phyloP scores from a whole-genome alignment of 345 rosid species.

The Brassica rapa region DNA sequence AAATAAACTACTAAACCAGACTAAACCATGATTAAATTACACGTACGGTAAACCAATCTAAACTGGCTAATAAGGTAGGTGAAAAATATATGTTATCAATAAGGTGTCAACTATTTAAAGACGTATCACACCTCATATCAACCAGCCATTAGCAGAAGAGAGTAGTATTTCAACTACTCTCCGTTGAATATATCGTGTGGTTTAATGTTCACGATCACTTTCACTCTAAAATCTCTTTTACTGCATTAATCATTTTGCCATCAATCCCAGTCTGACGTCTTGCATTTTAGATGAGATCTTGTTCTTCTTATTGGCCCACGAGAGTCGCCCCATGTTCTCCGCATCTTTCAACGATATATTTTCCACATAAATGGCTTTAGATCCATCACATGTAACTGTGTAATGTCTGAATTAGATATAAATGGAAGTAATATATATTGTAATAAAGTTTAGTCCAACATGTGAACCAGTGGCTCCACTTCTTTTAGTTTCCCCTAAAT shows the following conservation, averaged over 20 bases:
- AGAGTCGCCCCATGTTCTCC: neutral
- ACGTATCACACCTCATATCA: neutral
- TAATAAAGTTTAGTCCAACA: neutral
- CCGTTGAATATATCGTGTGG: neutral
- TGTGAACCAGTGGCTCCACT: neutral
- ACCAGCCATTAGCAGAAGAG: neutral
- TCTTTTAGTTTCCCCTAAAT: neutral
- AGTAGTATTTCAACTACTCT: neutral
- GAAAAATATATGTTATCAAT: neutral
- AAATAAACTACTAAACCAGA: too few species aligned
- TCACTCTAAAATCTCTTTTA: neutral
- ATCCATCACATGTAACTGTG: neutral
- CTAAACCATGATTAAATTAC: too few species aligned
- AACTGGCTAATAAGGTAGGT: neutral
- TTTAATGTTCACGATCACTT: neutral
- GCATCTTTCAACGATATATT: neutral
- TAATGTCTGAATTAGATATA: neutral
- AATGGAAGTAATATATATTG: neutral
- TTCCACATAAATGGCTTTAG: neutral
- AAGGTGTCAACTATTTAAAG: neutral
- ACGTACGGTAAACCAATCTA: too few species aligned
- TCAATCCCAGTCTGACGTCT: neutral
- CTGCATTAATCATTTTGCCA: neutral
- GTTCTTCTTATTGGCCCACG: neutral
- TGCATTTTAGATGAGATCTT: neutral